Evolutionary conservation across 768 basidiomycete genomes (phyloP), one percentile per base, ranked within the genome.

Genomic region (Postia placenta): DNA sequence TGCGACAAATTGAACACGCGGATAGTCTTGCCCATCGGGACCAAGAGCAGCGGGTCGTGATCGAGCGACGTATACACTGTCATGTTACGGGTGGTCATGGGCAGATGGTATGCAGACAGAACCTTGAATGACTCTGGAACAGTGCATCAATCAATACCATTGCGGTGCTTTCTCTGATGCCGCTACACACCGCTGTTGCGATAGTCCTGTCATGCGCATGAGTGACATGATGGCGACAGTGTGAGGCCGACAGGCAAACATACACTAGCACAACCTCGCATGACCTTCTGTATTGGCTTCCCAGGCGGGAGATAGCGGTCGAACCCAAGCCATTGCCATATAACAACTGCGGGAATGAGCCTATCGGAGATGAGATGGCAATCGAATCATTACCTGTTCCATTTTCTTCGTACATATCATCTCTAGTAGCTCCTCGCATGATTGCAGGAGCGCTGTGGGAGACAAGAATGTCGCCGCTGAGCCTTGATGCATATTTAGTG

Each of bases 241-340:
- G n/a, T 35, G 33, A 35, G 27, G 17, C 12, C 17, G 28, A n/a
- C 42, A 40, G 47, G 6, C 19, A 42, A 12, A 64, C 80, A 26
- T 64, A 87, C 85, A 42, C 81, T 80, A 42, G 76, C 73, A 52
- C 79, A 80, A 17, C 83, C 83, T 52, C 79, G 69, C 56, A 81
- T 67, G 20, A 73, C 62, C 30, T 60, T 67, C 39, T 62, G 63
- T 57, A 69, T 45, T 36, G 60, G 25, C 49, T 55, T 50, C 57
- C 65, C 51, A 1, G 73, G 69, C 1, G 81, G 81, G 56, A 86
- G 83, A 62, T 81, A 88, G 12, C 85, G 74, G 52, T 80, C 65
- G 19, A 82, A 65, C 4, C 76, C 74, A 25, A 88, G 67, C 87
- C 87, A 89, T 27, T 72, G 74, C 82, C 85, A 86, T 14, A 87